phyloP scores from a whole-genome alignment of 306 rosid genomes.

The Cyclanthera cordifolia region DNA sequence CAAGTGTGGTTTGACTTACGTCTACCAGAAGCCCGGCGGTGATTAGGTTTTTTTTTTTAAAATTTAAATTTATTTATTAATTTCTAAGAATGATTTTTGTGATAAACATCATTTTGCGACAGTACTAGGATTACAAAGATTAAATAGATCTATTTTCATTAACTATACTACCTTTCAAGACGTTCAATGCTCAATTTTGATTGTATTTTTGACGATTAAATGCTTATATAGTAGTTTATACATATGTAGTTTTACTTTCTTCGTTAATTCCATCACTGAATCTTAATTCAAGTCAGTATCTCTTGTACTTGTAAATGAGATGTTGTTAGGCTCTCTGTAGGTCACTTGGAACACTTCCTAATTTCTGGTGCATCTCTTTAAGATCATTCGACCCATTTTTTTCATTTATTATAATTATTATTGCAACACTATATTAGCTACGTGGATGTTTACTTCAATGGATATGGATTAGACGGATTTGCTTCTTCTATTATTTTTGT shows the following conservation, averaged over 20 bases:
- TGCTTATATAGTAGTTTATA: too few relatives aligned
- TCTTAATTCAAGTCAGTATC: too few relatives aligned
- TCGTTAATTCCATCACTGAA: background rate
- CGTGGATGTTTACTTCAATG: background rate
- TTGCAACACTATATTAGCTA: background rate
- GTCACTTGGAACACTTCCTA: background rate
- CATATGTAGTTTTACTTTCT: background rate
- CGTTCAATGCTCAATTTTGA: background rate
- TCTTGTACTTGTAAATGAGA: background rate
- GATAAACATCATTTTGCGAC: background rate
- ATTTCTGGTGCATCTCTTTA: background rate
- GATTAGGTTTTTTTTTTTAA: constrained; percentile 21
- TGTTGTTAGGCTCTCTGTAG: background rate
- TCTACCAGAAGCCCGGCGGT: constrained; percentile 72
- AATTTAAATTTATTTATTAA: too few relatives aligned
- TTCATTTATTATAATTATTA: too few relatives aligned
- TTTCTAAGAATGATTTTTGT: background rate
- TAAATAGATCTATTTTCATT: background rate
- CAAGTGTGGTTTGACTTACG: constrained; percentile 81
- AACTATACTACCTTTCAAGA: background rate
- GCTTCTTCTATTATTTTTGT: background rate
- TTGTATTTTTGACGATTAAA: background rate
- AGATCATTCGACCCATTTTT: background rate
- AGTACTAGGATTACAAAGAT: background rate
- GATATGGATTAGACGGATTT: too few relatives aligned